Base-by-base conservation (phyloP, 2,329 filamentous ascomycete species). In the Colletotrichum abscissum region DNA sequence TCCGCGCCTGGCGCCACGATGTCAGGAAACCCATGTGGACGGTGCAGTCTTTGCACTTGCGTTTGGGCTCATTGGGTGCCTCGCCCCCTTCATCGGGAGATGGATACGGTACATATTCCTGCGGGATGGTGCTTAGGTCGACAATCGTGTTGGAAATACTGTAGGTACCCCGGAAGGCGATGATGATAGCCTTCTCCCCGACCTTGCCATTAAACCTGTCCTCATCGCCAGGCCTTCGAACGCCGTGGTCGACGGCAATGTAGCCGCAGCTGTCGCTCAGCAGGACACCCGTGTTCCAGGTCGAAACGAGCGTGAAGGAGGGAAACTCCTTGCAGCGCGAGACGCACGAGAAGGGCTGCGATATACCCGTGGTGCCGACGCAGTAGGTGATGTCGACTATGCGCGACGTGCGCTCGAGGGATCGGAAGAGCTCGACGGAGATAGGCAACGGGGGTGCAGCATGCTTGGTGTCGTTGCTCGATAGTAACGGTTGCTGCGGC, bases 351-450 rank as follows among this genome's bases (percentile, higher is more conserved):
- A 99, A 99, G 0, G 97, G 97, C 76, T 92, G 91, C 63, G 88
- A 87, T 74, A 99, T 92, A 52, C 96, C 97, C 0, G 93, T 92
- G 5, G 89, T 92, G 74, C 95, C 95, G 72, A 98, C 94, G 82
- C 97, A 99, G 84, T 98, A 98, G 60, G 95, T 88, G 73, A 98
- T 97, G 81, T 99, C 97, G 75, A 98, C 96, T 30, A 98, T 89
- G 67, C 95, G 92, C n/a, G 96, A 91, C 68, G 96, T 87, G 78
- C 97, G 94, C 82, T 98, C 95, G 16, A 99, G 91, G 22, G 94
- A 92, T 72, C 89, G 86, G 83, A 97, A 98, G 74, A 98, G 88
- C 28, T 86, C 79, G 33, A 83, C 79, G 5, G 93, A 92, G 69
- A 97, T 71, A 24, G 76, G 28, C 38, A 62, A 66, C 19, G 59